Conservation (phyloP, 2,329 filamentous ascomycete genomes). For the Fusarium incarnatum region DNA sequence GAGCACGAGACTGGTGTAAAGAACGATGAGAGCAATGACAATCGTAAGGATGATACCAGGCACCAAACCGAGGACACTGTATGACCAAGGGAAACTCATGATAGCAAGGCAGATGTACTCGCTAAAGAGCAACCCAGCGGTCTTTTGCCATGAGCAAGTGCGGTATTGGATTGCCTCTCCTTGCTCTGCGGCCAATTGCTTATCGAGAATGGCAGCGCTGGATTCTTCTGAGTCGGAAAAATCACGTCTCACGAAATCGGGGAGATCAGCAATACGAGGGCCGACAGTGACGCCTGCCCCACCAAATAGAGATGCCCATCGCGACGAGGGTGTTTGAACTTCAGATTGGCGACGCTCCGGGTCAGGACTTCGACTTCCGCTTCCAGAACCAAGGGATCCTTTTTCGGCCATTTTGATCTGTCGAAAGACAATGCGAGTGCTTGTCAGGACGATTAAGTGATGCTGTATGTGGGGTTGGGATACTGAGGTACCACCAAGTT, state of each 20-base stretch:
- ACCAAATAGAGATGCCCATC: slow-evolving; percentile 54
- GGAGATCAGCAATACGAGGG: slow-evolving; percentile 63
- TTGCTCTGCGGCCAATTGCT: slow-evolving; percentile 81
- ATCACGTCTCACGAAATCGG: slow-evolving; percentile 51
- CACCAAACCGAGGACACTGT: slow-evolving; percentile 86
- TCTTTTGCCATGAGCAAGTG: slow-evolving; percentile 96
- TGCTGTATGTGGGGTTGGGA: background rate
- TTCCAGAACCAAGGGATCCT: slow-evolving; percentile 28
- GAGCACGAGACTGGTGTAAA: slow-evolving; percentile 74
- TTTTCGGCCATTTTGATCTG: slow-evolving; percentile 46
- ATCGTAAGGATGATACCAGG: slow-evolving; percentile 85
- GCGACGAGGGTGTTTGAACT: slow-evolving; percentile 40
- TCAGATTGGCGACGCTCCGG: slow-evolving; percentile 39
- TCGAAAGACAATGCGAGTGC: background rate
- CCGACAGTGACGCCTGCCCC: slow-evolving; percentile 58
- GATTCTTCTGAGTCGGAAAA: slow-evolving; percentile 59
- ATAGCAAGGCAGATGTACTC: slow-evolving; percentile 94
- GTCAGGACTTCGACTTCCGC: slow-evolving; percentile 39
- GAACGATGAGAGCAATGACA: slow-evolving; percentile 79
- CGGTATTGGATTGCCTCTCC: slow-evolving; percentile 88
- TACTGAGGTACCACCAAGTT: background rate
- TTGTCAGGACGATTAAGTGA: background rate
- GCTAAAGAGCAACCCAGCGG: slow-evolving; percentile 88
- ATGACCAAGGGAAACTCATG: slow-evolving; percentile 97
- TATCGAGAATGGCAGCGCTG: slow-evolving; percentile 62